Percentiles rank a stretch among this genome's conserved stretches.
phyloP scores from a whole-genome alignment of 2,329 filamentous ascomycete genomes.

The Volutella citrinella region DNA sequence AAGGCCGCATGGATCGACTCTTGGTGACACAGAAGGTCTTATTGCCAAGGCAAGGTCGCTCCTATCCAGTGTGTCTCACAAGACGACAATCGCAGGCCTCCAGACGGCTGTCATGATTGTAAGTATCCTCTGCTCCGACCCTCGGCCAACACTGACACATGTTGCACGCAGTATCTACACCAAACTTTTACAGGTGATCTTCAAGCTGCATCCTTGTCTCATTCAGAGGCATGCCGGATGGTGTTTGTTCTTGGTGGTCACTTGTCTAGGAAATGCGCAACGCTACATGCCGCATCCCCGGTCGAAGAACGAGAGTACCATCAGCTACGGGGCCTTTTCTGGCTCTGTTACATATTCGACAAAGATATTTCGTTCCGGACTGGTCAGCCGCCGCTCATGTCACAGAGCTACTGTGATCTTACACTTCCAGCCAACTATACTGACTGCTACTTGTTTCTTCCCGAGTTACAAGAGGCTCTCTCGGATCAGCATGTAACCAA shows the following conservation, averaged over 20 bases:
- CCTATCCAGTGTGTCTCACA: constrained; percentile 40
- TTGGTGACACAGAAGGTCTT: constrained; percentile 39
- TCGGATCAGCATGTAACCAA: neutral
- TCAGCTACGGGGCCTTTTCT: constrained; percentile 45
- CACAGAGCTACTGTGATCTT: constrained; percentile 34
- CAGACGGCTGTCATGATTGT: constrained; percentile 49
- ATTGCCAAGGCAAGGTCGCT: constrained; percentile 40
- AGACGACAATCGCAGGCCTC: constrained; percentile 40
- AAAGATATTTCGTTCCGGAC: constrained; percentile 54
- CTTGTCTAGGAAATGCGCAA: constrained; percentile 16
- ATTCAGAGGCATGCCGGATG: constrained; percentile 43
- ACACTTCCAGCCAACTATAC: constrained; percentile 23
- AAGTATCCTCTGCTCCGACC: no score
- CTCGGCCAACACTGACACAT: neutral
- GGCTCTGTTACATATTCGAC: constrained; percentile 53
- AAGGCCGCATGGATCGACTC: constrained; percentile 8
- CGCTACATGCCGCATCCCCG: constrained; percentile 11
- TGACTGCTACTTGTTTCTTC: constrained; percentile 16
- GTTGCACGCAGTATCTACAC: constrained; percentile 34
- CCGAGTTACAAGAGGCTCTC: constrained; percentile 1
- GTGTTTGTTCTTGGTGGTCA: constrained; percentile 50
- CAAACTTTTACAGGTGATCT: constrained; percentile 45
- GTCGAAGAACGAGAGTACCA: constrained; percentile 25
- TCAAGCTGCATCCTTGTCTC: constrained; percentile 42
- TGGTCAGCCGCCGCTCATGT: constrained; percentile 50